These are phyloP conservation scores for Fusarium anthophilum DNA, from an alignment of 2,329 filamentous ascomycete species.

Conservation along the genomic window DNA sequence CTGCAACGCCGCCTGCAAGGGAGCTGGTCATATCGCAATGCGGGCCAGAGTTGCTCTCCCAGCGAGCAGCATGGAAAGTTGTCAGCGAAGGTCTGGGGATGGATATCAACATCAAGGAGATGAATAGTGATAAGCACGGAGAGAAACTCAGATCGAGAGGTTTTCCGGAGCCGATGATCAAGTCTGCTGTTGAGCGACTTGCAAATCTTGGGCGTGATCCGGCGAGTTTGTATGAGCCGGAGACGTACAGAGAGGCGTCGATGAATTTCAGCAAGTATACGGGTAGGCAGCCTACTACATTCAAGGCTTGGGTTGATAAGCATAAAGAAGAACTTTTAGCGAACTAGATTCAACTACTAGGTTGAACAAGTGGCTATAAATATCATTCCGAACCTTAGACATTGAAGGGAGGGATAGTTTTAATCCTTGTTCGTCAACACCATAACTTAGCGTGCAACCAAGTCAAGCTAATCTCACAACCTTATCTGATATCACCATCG, in stretches of 20 bases:
- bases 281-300: not conserved
- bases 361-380: not conserved
- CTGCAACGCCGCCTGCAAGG: fast-evolving
- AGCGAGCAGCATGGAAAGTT: not conserved
- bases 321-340: slow-evolving; percentile 6
- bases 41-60: slow-evolving; percentile 1
- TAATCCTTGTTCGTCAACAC: not conserved
- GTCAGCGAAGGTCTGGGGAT: not conserved
- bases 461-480: not conserved
- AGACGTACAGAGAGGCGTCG: not conserved
- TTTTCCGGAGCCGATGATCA: not conserved
- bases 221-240: not conserved
- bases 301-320: slow-evolving; percentile 1
- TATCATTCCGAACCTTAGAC: not conserved
- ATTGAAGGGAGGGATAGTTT: not conserved
- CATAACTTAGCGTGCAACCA: not conserved
- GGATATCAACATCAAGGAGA: not conserved
- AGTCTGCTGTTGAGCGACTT: not conserved
- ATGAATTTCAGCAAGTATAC: slow-evolving; percentile 16
- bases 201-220: not conserved
- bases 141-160: not conserved
- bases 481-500: not conserved
- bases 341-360: not conserved
- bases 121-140: not conserved
- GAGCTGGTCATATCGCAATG: not conserved